phyloP scores from a whole-genome alignment of 352 stramenopile species.

The Pythium volutum region DNA sequence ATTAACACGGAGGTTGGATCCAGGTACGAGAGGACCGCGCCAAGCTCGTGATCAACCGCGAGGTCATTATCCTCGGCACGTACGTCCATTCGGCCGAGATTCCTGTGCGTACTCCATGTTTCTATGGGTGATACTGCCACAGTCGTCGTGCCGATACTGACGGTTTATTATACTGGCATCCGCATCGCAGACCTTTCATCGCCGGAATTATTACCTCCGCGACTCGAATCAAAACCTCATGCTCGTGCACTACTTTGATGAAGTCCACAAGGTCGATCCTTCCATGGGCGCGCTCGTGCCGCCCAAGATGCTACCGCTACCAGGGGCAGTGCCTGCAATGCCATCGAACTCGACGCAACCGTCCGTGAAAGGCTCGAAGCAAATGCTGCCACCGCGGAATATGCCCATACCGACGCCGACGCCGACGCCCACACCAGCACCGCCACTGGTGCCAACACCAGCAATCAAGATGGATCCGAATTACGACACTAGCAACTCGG shows the following conservation, averaged over 20 bases:
- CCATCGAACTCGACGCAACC: neutral
- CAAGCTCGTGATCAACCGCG: constrained; percentile 82
- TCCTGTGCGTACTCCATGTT: constrained; percentile 32
- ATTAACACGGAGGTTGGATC: neutral
- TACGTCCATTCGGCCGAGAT: constrained; percentile 83
- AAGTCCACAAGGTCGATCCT: constrained; percentile 49
- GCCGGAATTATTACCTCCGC: constrained; percentile 76
- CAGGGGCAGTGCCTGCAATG: neutral
- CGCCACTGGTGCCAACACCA: too few species aligned
- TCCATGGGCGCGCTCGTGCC: constrained; percentile 23
- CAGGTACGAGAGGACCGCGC: constrained; percentile 78
- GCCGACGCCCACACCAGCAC: neutral
- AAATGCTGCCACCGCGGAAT: constrained; percentile 23
- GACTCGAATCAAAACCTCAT: constrained; percentile 65
- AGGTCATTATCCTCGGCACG: constrained; percentile 75
- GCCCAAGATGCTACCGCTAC: constrained; percentile 8
- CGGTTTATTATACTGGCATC: neutral
- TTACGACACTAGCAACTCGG: constrained; percentile 18
- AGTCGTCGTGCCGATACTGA: too few species aligned
- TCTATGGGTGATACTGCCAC: neutral
- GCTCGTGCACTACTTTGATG: constrained; percentile 88
- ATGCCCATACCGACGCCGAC: neutral
- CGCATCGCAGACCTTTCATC: constrained; percentile 64
- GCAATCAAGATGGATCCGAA: constrained; percentile 19
- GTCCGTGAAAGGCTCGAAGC: constrained; percentile 36